These are phyloP conservation scores for Xylaria sp. DNA, from an alignment of 2,329 filamentous ascomycete species.

Conservation along the genomic window DNA sequence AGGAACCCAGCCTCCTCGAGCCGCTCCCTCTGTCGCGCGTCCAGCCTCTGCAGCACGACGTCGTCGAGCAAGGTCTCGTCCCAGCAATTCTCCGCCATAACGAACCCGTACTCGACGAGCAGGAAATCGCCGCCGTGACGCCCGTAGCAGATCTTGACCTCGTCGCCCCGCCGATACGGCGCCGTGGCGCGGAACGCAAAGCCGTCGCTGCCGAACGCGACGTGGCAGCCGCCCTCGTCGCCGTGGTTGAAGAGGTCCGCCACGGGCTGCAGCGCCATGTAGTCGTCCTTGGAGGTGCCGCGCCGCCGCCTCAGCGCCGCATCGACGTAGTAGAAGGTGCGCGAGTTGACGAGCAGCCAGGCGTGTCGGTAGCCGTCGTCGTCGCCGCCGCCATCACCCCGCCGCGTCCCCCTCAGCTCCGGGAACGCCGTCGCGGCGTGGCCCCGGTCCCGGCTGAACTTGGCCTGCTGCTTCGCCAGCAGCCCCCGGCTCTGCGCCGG, in stretches of 20 bases:
- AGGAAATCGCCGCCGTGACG: constrained; percentile 77
- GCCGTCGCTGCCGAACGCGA: constrained; percentile 59
- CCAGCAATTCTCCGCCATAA: constrained; percentile 59
- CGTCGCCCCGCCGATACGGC: constrained; percentile 66
- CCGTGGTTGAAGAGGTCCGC: constrained; percentile 76
- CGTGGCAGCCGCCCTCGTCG: constrained; percentile 61
- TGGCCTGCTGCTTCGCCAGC: constrained; percentile 64
- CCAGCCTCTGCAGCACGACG: constrained; percentile 55
- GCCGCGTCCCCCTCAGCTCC: constrained; percentile 29
- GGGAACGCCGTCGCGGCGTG: constrained; percentile 56
- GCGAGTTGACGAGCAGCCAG: constrained; percentile 71
- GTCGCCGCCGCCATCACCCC: neutral
- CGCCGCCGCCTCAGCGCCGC: constrained; percentile 55
- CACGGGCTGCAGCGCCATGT: constrained; percentile 76
- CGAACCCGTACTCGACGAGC: constrained; percentile 72
- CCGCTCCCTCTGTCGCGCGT: constrained; percentile 48
- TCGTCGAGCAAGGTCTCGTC: constrained; percentile 62
- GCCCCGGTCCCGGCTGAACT: constrained; percentile 62
- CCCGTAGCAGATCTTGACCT: constrained; percentile 77
- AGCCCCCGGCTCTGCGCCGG: constrained; percentile 57
- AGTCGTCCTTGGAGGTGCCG: constrained; percentile 59
- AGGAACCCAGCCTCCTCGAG: constrained; percentile 61
- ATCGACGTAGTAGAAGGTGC: constrained; percentile 68
- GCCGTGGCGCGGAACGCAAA: constrained; percentile 66
- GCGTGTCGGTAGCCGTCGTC: constrained; percentile 56